Evolutionary conservation across 805 yeast species (phyloP).

Genomic region (Yarrowia sp.): DNA sequence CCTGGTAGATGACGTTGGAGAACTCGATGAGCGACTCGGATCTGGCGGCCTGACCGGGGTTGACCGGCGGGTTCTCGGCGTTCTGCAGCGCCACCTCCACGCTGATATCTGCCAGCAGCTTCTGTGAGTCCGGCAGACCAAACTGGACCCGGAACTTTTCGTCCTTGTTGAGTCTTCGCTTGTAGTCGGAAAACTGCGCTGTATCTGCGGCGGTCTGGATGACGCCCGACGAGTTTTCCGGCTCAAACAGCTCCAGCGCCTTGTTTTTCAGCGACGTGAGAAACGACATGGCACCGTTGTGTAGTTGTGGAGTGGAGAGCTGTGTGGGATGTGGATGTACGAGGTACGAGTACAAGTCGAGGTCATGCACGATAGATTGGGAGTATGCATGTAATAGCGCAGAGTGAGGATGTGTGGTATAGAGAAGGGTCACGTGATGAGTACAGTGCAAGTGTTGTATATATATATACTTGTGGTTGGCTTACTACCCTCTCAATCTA

Average conservation of each 20-base stretch:
- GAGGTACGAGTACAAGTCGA: too few species aligned
- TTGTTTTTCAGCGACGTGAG: constrained; percentile 55
- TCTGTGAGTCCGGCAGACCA: constrained; percentile 74
- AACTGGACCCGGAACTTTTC: constrained; percentile 73
- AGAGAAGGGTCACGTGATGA: too few species aligned
- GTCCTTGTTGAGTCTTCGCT: constrained; percentile 63
- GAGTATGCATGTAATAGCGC: constrained; percentile 27
- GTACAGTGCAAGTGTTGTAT: too few species aligned
- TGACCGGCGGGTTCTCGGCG: constrained; percentile 40
- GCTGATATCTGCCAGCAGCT: constrained; percentile 66
- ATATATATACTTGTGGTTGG: too few species aligned
- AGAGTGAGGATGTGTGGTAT: background rate
- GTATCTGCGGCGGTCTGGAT: constrained; percentile 39
- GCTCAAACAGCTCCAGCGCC: constrained; percentile 56
- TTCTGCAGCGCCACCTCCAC: constrained; percentile 61
- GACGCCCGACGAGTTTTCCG: constrained; percentile 36
- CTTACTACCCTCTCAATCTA: too few species aligned
- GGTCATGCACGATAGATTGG: constrained; percentile 26
- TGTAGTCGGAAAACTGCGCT: constrained; percentile 43
- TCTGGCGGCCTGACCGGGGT: constrained; percentile 41
- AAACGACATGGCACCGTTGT: constrained; percentile 53
- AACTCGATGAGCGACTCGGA: constrained; percentile 40
- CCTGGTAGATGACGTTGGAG: constrained; percentile 43
- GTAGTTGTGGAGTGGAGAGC: background rate
- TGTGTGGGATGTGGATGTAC: background rate